Evolutionary conservation across 495 filamentous ascomycete genomes (phyloP).

Genomic region (Podospora fimiseda): DNA sequence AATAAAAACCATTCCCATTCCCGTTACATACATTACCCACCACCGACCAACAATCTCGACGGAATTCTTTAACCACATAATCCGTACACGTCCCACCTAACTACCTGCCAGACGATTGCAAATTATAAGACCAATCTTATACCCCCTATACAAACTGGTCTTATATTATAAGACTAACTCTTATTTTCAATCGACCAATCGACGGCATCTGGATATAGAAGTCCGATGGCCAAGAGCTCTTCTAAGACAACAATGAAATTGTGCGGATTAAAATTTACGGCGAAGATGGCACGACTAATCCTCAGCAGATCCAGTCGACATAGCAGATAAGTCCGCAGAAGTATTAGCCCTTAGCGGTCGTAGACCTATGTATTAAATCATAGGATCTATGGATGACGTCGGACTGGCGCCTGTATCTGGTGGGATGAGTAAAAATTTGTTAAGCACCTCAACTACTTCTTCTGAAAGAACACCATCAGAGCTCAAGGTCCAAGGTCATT

Average conservation of each 20-base stretch:
- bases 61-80: slow-evolving; percentile 92
- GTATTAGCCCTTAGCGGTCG: slow-evolving; percentile 46
- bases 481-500: neutral
- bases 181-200: slow-evolving; percentile 47
- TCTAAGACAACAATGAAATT: slow-evolving; percentile 80
- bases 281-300: slow-evolving; percentile 88
- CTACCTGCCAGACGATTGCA: slow-evolving; percentile 62
- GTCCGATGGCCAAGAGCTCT: slow-evolving; percentile 62
- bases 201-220: slow-evolving; percentile 81
- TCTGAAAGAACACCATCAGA: too few species aligned
- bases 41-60: slow-evolving; percentile 53
- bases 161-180: neutral
- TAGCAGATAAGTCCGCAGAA: slow-evolving; percentile 35
- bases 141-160: neutral
- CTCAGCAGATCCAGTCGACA: slow-evolving; percentile 57
- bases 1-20: neutral
- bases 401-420: slow-evolving; percentile 51
- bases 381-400: slow-evolving; percentile 51
- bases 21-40: neutral
- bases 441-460: neutral
- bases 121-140: slow-evolving; percentile 56
- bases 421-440: slow-evolving; percentile 35
- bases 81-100: slow-evolving; percentile 63
- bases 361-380: slow-evolving; percentile 58
- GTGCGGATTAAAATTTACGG: slow-evolving; percentile 77